phyloP scores from a whole-genome alignment of 176 grass and related monocot genomes.

The Cenchrus fungigraminus region DNA sequence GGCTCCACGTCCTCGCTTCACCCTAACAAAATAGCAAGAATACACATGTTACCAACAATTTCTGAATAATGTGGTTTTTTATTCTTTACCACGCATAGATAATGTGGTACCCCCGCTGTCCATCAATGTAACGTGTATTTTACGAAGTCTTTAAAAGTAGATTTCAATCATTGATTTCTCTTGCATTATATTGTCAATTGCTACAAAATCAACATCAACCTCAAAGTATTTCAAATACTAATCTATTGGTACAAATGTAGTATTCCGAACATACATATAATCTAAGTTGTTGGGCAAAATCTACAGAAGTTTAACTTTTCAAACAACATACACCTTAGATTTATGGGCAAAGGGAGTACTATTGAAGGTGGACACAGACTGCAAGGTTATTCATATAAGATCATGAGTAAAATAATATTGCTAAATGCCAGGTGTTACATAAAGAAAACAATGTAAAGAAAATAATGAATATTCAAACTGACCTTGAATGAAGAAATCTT shows the following conservation, averaged over 20 bases:
- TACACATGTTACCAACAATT: background rate
- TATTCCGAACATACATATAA: background rate
- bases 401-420: background rate
- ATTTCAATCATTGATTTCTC: background rate
- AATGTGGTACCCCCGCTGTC: too few relatives aligned
- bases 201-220: background rate
- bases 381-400: background rate
- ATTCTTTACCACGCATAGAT: too few relatives aligned
- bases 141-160: background rate
- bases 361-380: background rate
- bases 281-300: background rate
- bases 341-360: background rate
- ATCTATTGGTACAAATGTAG: background rate
- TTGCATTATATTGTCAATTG: background rate
- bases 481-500: conserved; percentile 92
- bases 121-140: background rate
- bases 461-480: conserved; percentile 26
- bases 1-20: conserved; percentile 79
- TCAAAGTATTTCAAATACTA: background rate
- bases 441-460: background rate
- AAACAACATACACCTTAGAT: background rate
- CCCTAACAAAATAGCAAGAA: conserved; percentile 47
- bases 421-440: conserved; percentile 25
- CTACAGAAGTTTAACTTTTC: background rate
- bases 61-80: background rate